phyloP scores from a whole-genome alignment of 129 eudicot genomes.

The Kitagawia praeruptora region DNA sequence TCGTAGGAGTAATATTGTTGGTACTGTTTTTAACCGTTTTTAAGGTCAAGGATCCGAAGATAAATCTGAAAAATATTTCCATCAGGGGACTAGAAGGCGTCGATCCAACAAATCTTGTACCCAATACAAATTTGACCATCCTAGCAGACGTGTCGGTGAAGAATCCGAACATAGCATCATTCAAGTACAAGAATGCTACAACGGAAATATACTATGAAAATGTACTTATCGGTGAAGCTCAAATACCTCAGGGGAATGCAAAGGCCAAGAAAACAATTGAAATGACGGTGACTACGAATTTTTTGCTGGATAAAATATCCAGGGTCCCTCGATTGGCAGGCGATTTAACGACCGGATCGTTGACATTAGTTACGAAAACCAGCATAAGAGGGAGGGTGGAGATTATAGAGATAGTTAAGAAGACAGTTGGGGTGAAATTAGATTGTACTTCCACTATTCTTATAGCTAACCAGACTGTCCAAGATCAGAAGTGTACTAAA shows the following conservation, averaged over 20 bases:
- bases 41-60: slow-evolving; percentile 10
- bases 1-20: slow-evolving; percentile 4
- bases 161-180: slow-evolving; percentile 20
- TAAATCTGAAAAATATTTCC: slow-evolving; percentile 10
- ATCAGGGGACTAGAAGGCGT: background rate
- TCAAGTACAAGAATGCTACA: slow-evolving; percentile 10
- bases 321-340: background rate
- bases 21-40: slow-evolving; percentile 12
- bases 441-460: slow-evolving; percentile 11
- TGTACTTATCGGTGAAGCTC: slow-evolving; percentile 6
- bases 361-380: slow-evolving; percentile 7
- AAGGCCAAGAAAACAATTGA: slow-evolving; percentile 14
- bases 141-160: slow-evolving; percentile 15
- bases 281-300: slow-evolving; percentile 1
- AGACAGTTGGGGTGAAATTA: slow-evolving; percentile 11
- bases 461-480: background rate
- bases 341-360: slow-evolving; percentile 2
- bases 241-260: slow-evolving; percentile 5
- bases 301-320: slow-evolving; percentile 11
- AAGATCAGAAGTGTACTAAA: slow-evolving; percentile 15
- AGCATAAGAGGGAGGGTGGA: slow-evolving; percentile 17
- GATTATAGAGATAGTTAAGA: slow-evolving; percentile 12
- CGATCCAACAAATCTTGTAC: background rate
- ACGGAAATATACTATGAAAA: slow-evolving; percentile 7
- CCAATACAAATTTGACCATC: slow-evolving; percentile 10